Base-by-base conservation (phyloP, 768 basidiomycete species). In the Collybiopsis confluens region DNA sequence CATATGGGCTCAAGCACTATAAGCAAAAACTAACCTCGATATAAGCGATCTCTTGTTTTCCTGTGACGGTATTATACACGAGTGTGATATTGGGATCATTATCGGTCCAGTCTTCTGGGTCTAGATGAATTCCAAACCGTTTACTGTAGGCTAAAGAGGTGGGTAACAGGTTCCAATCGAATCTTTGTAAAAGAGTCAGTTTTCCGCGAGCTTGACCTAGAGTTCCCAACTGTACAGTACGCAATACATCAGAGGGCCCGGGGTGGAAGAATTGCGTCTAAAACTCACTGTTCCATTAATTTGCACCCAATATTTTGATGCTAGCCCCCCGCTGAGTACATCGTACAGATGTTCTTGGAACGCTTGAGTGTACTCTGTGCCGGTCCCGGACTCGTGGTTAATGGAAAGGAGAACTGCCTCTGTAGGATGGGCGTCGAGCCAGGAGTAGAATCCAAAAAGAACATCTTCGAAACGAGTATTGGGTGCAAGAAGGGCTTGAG, bases 171-270 rank as follows among this genome's bases (percentile, higher is more conserved):
- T 66, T 57, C 55, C 74, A 78, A 26, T 66, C 62, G 62, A 73
- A 79, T 5, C 80, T 75, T 52, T 79, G 75, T 33, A 82, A 70
- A 26, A 80, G 72, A 13, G 73, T 75, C 5, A 79, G 66, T 59
- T 79, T 81, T 18, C 78, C 77, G 2, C 80, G 74, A 1, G 78
- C 74, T 63, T 77, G 70, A 2, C 78, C 78, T 5, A 82, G 68
- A 2, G 73, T 78, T 7, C 75, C 75, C 10, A 79, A 66, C 76
- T n/a, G n/a, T n/a, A n/a, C n/a, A n/a, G n/a, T n/a, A n/a, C n/a
- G n/a, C n/a, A 33, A 33, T 33, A 33, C 30, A 6, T 13, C 30
- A 16, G 37, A 27, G 36, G 20, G 40, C 27, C 10, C 33, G 30
- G 33, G 50, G 37, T n/a, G 30, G 50, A n/a, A n/a, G n/a, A n/a